Conservation (phyloP, 2,329 filamentous ascomycete species). For the Cephalotrichum gorgonifer region DNA sequence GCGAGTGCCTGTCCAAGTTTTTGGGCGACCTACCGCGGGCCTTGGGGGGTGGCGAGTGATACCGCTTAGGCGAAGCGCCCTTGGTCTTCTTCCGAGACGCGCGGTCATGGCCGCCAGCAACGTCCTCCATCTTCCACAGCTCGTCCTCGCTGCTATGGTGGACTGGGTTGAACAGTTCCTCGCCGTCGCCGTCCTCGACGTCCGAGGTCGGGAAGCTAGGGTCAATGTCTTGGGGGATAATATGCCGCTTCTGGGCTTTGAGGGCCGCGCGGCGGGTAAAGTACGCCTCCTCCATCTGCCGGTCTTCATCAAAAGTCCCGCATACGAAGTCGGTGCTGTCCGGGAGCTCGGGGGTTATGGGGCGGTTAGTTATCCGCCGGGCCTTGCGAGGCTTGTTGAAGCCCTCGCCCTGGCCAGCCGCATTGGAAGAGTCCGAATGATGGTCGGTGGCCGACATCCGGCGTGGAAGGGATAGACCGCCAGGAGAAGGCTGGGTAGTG, state of each 20-base stretch:
- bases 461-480: not conserved
- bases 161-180: slow-evolving; percentile 48
- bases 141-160: slow-evolving; percentile 58
- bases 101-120: slow-evolving; percentile 47
- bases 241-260: slow-evolving; percentile 68
- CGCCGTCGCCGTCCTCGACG: slow-evolving; percentile 73
- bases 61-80: slow-evolving; percentile 32
- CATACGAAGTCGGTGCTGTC: slow-evolving; percentile 99
- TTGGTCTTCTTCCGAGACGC: slow-evolving; percentile 32
- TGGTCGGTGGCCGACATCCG: slow-evolving; percentile 18
- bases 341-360: slow-evolving; percentile 70
- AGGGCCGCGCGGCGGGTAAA: slow-evolving; percentile 73
- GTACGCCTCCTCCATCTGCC: slow-evolving; percentile 88
- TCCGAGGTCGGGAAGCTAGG: slow-evolving; percentile 95
- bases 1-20: slow-evolving; percentile 60
- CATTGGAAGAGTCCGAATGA: slow-evolving; percentile 52
- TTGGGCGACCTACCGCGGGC: slow-evolving; percentile 36
- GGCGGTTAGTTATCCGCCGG: slow-evolving; percentile 39
- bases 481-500: slow-evolving; percentile 21
- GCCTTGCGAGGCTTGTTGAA: slow-evolving; percentile 9
- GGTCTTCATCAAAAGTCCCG: slow-evolving; percentile 90
- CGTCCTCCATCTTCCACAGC: slow-evolving; percentile 59
- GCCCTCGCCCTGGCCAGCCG: slow-evolving; percentile 28
- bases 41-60: slow-evolving; percentile 26
- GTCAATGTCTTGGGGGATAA: slow-evolving; percentile 93